Conservation (phyloP, 257 asterid genomes). For the Solanum lycopersicoides region DNA sequence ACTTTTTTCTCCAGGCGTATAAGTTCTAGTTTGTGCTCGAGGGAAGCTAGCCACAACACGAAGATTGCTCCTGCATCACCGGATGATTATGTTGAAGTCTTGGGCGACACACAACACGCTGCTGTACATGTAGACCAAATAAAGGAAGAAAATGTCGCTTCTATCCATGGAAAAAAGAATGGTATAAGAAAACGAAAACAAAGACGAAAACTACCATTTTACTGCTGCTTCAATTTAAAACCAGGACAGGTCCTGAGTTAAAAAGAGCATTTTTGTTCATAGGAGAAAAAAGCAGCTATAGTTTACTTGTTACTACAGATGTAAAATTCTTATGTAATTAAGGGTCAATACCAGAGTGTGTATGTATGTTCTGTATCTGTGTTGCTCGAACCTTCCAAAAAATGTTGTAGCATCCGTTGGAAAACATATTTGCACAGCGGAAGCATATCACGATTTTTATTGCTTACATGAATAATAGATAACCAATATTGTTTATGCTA, state of each 20-base stretch:
- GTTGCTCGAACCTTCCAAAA: background rate
- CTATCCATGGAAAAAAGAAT: constrained; percentile 1
- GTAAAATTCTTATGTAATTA: background rate
- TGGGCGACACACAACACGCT: constrained; percentile 4
- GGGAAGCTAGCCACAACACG: constrained; percentile 48
- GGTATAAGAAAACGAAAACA: constrained; percentile 13
- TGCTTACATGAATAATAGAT: no score
- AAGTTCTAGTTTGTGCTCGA: constrained; percentile 21
- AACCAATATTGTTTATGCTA: no score
- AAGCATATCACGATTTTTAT: no score
- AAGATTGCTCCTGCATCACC: constrained; percentile 55
- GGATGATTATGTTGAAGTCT: constrained; percentile 16
- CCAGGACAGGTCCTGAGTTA: constrained; percentile 8
- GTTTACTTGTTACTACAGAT: background rate
- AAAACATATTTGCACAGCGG: no score
- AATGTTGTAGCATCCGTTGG: background rate
- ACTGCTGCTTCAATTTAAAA: constrained; percentile 34
- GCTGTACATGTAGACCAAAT: constrained; percentile 7
- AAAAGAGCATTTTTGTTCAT: background rate
- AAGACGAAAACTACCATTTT: constrained; percentile 4
- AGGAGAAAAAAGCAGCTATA: background rate
- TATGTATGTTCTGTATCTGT: no score
- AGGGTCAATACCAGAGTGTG: background rate
- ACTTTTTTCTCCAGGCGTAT: constrained; percentile 26
- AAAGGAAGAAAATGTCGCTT: background rate